A percentile compares a stretch with the other conserved stretches of the same genome.
Conservation (phyloP, 306 rosid species). For the Styphnolobium japonicum region DNA sequence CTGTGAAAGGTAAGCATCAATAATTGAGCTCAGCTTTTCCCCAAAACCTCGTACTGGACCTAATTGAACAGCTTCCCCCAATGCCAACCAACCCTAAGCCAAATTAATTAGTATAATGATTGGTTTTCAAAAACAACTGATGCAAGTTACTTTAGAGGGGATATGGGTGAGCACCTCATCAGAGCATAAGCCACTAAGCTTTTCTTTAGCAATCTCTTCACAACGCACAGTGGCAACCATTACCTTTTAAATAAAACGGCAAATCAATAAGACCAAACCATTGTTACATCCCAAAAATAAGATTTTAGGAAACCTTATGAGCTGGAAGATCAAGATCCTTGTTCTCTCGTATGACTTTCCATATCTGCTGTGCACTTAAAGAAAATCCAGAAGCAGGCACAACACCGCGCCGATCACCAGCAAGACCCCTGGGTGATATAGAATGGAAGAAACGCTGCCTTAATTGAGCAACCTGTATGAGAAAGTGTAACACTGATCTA, state of each 20-base stretch:
- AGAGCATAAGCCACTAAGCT: slow-evolving; percentile 42
- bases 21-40: slow-evolving; percentile 49
- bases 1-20: slow-evolving; percentile 53
- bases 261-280: slow-evolving; percentile 4
- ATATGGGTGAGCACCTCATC: slow-evolving; percentile 58
- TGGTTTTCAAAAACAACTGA: slow-evolving; percentile 6
- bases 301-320: slow-evolving; percentile 68
- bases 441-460: slow-evolving; percentile 84
- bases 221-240: slow-evolving; percentile 99
- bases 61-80: slow-evolving; percentile 47
- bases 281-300: slow-evolving; percentile 1
- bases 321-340: slow-evolving; percentile 98
- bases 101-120: slow-evolving; percentile 56
- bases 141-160: not conserved
- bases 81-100: slow-evolving; percentile 54
- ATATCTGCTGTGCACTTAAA: slow-evolving; percentile 83
- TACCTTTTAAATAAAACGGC: slow-evolving; percentile 46
- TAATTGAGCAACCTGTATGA: slow-evolving; percentile 74
- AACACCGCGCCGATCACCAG: slow-evolving; percentile 90
- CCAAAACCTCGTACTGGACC: slow-evolving; percentile 65
- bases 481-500: slow-evolving; percentile 20
- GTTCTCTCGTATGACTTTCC: slow-evolving; percentile 91
- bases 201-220: slow-evolving; percentile 85
- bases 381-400: slow-evolving; percentile 94
- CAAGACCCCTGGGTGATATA: slow-evolving; percentile 86